Conservation (phyloP, 306 rosid species). For the Aeschynomene evenia region DNA sequence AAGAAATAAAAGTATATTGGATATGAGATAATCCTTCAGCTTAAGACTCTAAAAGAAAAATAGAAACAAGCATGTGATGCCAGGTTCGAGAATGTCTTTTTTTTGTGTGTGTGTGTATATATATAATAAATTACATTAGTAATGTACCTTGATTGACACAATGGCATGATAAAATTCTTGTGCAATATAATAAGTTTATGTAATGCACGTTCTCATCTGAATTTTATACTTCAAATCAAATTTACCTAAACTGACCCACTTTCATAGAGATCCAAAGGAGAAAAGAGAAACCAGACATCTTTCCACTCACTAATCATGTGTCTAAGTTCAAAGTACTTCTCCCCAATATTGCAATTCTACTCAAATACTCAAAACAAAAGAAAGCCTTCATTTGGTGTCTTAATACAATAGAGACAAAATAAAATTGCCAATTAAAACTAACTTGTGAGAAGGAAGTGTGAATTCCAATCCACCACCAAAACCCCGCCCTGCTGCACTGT, state of each 20-base stretch:
- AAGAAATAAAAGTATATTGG: too few relatives aligned
- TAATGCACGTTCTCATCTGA: neutral
- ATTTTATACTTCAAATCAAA: neutral
- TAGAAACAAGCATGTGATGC: too few relatives aligned
- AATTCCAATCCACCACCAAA: constrained; percentile 92
- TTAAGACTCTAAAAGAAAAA: too few relatives aligned
- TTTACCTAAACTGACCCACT: neutral
- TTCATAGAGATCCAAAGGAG: neutral
- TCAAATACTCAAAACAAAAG: constrained; percentile 16
- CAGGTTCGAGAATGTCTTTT: neutral
- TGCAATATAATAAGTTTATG: too few relatives aligned
- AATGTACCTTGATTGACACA: too few relatives aligned
- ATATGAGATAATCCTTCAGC: too few relatives aligned
- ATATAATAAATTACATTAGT: too few relatives aligned
- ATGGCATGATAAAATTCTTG: neutral
- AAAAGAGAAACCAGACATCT: neutral
- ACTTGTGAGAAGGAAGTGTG: constrained; percentile 99
- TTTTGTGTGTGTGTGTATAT: too few relatives aligned
- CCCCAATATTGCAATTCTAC: constrained; percentile 5
- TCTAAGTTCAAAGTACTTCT: neutral
- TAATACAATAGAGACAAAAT: constrained; percentile 10
- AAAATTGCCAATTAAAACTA: constrained; percentile 32
- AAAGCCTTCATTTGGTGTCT: neutral
- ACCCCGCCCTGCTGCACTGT: constrained; percentile 74
- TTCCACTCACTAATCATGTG: neutral